Conservation (phyloP, 208 protist species). For the Phytomonas sp. region DNA sequence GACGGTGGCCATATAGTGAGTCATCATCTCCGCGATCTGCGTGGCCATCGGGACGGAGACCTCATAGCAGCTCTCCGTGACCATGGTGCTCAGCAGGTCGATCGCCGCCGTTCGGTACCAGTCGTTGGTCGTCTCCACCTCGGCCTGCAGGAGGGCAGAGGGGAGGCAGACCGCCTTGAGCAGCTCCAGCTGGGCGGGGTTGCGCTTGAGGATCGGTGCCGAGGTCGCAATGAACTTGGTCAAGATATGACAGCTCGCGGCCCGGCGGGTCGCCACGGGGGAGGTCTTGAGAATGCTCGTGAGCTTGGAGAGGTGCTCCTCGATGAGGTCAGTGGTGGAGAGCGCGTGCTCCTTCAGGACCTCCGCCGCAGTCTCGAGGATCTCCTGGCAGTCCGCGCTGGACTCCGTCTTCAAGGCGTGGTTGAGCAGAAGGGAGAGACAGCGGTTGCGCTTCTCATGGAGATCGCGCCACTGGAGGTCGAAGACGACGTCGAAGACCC, state of each 20-base stretch:
- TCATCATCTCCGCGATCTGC: constrained; percentile 33
- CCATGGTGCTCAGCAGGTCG: constrained; percentile 47
- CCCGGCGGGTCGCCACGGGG: constrained; percentile 17
- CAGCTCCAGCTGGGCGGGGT: constrained; percentile 58
- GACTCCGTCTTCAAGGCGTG: constrained; percentile 39
- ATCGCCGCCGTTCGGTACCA: constrained; percentile 63
- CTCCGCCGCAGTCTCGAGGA: constrained; percentile 35
- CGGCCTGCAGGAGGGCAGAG: constrained; percentile 36
- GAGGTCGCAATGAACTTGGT: constrained; percentile 51
- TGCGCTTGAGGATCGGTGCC: constrained; percentile 52
- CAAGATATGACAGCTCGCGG: constrained; percentile 58
- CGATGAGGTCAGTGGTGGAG: constrained; percentile 59
- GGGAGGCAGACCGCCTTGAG: constrained; percentile 43
- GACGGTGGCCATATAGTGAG: constrained; percentile 32
- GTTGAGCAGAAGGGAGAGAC: constrained; percentile 44
- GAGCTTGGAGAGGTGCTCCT: constrained; percentile 28
- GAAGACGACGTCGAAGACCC: constrained; percentile 65
- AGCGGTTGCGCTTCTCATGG: constrained; percentile 67
- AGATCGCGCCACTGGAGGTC: constrained; percentile 70
- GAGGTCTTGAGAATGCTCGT: constrained; percentile 17
- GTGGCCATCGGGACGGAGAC: constrained; percentile 33
- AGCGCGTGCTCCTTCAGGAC: constrained; percentile 71
- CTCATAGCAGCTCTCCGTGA: constrained; percentile 69
- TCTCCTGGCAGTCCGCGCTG: constrained; percentile 28
- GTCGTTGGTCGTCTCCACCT: constrained; percentile 37